A percentile compares a stretch with the other conserved stretches of the same genome.
Conservation (phyloP, 345 rosid species). For the Eucalyptus pauciflora region DNA sequence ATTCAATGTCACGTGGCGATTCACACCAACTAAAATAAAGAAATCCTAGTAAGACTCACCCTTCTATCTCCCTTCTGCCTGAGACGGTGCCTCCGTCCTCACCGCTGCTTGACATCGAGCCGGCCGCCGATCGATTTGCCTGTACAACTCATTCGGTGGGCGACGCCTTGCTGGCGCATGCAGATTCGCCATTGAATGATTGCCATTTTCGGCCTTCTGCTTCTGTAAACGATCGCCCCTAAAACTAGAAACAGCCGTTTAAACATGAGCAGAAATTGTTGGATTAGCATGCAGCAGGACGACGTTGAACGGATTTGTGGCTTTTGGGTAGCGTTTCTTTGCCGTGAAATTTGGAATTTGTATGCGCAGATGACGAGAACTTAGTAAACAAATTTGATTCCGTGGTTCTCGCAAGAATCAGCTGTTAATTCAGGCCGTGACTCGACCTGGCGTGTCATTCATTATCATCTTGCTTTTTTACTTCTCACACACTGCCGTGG, state of each 20-base stretch:
- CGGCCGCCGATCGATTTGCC: not conserved
- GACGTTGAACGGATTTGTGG: not conserved
- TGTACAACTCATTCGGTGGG: not conserved
- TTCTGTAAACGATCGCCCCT: not conserved
- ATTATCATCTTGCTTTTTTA: not conserved
- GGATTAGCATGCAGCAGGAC: not conserved
- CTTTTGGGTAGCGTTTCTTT: not conserved
- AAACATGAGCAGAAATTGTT: not conserved
- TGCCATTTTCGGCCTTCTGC: not conserved
- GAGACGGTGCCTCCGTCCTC: not conserved
- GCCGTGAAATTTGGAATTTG: not conserved
- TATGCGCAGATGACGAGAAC: not conserved
- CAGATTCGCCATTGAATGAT: not conserved
- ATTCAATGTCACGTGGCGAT: not conserved
- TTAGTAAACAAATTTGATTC: not conserved
- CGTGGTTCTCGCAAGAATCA: not conserved
- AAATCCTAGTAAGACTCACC: not conserved
- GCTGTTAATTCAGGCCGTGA: not conserved
- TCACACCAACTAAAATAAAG: not conserved
- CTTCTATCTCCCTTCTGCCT: not conserved
- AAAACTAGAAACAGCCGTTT: not conserved
- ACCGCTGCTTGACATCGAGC: not conserved
- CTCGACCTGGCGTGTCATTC: not conserved
- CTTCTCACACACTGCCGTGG: not conserved
- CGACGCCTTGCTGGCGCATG: not conserved